phyloP scores from a whole-genome alignment of 2,329 filamentous ascomycete genomes.

The Fusarium haematococcum region DNA sequence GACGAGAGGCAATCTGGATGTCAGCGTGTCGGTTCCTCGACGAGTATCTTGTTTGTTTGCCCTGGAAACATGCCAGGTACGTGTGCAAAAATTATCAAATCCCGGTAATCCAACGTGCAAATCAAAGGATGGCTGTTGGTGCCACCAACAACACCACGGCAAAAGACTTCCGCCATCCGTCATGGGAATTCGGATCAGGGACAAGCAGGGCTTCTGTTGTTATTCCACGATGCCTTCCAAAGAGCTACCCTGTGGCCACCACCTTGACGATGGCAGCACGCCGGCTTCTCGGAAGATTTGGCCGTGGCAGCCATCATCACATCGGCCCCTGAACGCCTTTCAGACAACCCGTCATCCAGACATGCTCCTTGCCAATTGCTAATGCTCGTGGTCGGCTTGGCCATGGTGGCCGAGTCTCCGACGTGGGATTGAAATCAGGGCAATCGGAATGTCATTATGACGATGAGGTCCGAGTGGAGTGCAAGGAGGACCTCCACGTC shows the following conservation, averaged over 20 bases:
- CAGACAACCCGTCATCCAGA: neutral
- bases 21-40: conserved; percentile 1
- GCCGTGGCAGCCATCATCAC: neutral
- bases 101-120: neutral
- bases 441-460: conserved; percentile 39
- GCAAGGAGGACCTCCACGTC: neutral
- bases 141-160: conserved; percentile 8
- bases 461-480: conserved; percentile 17
- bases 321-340: conserved; percentile 17
- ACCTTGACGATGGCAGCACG: conserved; percentile 3
- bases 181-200: conserved; percentile 12
- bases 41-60: conserved; percentile 23
- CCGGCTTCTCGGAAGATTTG: neutral
- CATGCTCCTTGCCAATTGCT: neutral
- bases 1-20: conserved; percentile 1
- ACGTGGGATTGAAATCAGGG: conserved; percentile 9
- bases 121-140: conserved; percentile 1
- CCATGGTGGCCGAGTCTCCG: conserved; percentile 4
- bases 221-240: neutral
- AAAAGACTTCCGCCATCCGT: conserved; percentile 21
- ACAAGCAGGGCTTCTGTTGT: neutral
- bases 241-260: conserved; percentile 18
- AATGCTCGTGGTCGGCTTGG: conserved; percentile 13
- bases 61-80: conserved; percentile 9
- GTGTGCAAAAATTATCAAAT: neutral